Evolutionary conservation across 352 stramenopile species (phyloP).

Genomic region (Aphanomyces stellatus): DNA sequence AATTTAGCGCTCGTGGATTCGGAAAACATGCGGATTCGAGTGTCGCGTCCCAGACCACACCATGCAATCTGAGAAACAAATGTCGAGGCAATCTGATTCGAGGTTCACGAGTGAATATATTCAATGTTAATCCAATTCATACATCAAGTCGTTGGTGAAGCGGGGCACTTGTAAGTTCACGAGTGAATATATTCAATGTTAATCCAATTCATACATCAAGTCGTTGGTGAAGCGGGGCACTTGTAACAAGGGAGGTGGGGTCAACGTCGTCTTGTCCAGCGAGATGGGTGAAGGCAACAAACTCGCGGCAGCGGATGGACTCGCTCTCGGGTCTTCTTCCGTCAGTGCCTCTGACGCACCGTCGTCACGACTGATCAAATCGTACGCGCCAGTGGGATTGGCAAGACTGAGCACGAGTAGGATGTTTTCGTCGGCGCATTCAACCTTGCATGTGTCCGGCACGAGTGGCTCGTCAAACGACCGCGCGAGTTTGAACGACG

Average conservation of each 20-base stretch:
- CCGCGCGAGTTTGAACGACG: not conserved
- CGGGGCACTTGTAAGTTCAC: not conserved
- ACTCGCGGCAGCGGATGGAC: not conserved
- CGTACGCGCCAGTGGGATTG: not conserved
- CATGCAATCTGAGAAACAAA: no score
- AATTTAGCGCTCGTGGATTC: no score
- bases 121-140: not conserved
- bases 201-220: not conserved
- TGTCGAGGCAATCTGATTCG: no score
- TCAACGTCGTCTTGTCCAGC: not conserved
- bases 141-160: not conserved
- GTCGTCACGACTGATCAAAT: not conserved
- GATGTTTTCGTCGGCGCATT: conserved; percentile 7
- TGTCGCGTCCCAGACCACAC: no score
- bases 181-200: not conserved
- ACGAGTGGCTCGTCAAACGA: not conserved
- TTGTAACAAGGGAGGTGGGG: not conserved
- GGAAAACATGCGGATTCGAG: no score
- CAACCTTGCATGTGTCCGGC: not conserved
- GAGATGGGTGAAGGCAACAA: not conserved
- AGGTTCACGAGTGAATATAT: no score
- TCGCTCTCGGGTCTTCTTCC: not conserved
- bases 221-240: not conserved
- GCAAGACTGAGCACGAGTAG: not conserved
- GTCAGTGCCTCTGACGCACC: not conserved